phyloP scores from a whole-genome alignment of 805 yeast species.

The Brettanomyces naardenensis region DNA sequence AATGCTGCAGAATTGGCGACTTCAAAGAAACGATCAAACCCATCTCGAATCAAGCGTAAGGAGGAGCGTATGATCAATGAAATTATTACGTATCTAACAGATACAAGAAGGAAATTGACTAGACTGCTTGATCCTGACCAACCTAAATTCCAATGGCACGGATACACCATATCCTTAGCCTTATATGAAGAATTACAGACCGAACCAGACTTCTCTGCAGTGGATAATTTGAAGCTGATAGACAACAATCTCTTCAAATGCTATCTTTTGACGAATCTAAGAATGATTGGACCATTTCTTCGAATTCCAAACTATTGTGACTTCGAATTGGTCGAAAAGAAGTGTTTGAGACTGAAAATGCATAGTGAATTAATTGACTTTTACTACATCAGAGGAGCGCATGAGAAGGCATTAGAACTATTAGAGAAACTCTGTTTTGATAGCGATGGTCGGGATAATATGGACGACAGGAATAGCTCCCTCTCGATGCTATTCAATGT shows the following conservation, averaged over 20 bases:
- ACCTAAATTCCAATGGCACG: constrained; percentile 37
- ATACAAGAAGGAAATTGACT: constrained; percentile 41
- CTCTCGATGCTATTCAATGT: constrained; percentile 21
- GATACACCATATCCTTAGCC: constrained; percentile 32
- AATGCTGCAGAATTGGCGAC: neutral
- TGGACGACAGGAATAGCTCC: constrained; percentile 20
- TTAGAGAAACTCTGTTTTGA: constrained; percentile 31
- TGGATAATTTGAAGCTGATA: constrained; percentile 36
- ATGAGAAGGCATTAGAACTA: constrained; percentile 58
- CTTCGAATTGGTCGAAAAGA: constrained; percentile 47
- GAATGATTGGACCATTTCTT: constrained; percentile 75
- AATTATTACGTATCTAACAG: constrained; percentile 42
- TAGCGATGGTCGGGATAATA: constrained; percentile 11
- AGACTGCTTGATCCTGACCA: constrained; percentile 31
- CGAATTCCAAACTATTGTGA: constrained; percentile 73
- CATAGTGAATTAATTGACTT: constrained; percentile 72
- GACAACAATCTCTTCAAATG: constrained; percentile 77
- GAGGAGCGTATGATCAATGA: constrained; percentile 26
- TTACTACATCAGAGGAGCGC: constrained; percentile 54
- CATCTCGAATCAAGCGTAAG: neutral
- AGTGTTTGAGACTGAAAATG: constrained; percentile 39
- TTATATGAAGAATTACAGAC: constrained; percentile 25
- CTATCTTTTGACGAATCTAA: constrained; percentile 59
- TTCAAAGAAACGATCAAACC: neutral
- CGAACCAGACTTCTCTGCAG: constrained; percentile 8